These are phyloP conservation scores for Ophiocordyceps robertsii DNA, from an alignment of 2,329 filamentous ascomycete species.

Conservation along the genomic window DNA sequence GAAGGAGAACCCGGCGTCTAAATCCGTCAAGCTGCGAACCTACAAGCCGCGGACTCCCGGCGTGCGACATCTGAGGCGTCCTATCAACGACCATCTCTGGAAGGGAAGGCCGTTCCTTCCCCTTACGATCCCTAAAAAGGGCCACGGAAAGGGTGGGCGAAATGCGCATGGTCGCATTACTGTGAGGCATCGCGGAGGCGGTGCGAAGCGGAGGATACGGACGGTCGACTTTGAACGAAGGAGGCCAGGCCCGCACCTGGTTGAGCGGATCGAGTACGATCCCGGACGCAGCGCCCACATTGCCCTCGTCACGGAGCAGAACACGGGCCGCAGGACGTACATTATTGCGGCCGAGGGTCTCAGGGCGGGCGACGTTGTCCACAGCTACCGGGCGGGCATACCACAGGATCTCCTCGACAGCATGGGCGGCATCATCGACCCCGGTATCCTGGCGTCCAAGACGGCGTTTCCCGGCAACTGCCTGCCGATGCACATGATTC, in stretches of 20 bases:
- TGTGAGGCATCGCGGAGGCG: constrained; percentile 83
- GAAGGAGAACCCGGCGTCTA: constrained; percentile 11
- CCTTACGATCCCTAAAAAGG: constrained; percentile 85
- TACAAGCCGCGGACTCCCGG: constrained; percentile 93
- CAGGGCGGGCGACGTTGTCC: constrained; percentile 77
- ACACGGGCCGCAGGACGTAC: constrained; percentile 68
- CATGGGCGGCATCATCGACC: constrained; percentile 89
- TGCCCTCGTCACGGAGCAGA: constrained; percentile 65
- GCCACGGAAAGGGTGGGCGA: constrained; percentile 81
- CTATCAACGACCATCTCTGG: constrained; percentile 94
- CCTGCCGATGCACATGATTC: constrained; percentile 88
- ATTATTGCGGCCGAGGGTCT: constrained; percentile 93
- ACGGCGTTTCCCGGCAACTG: constrained; percentile 94
- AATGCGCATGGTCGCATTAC: constrained; percentile 81
- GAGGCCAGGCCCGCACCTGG: constrained; percentile 67
- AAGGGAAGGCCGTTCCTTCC: constrained; percentile 74
- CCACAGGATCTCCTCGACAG: constrained; percentile 73
- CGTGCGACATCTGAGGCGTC: constrained; percentile 77
- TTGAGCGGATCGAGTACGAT: constrained; percentile 94
- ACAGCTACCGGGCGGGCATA: constrained; percentile 85
- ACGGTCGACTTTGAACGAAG: constrained; percentile 79
- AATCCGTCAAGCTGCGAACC: constrained; percentile 50
- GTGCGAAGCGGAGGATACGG: constrained; percentile 80
- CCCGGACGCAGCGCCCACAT: constrained; percentile 89
- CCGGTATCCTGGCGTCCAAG: constrained; percentile 88